phyloP scores from a whole-genome alignment of 352 stramenopile species.

The Phytophthora citrophthora region DNA sequence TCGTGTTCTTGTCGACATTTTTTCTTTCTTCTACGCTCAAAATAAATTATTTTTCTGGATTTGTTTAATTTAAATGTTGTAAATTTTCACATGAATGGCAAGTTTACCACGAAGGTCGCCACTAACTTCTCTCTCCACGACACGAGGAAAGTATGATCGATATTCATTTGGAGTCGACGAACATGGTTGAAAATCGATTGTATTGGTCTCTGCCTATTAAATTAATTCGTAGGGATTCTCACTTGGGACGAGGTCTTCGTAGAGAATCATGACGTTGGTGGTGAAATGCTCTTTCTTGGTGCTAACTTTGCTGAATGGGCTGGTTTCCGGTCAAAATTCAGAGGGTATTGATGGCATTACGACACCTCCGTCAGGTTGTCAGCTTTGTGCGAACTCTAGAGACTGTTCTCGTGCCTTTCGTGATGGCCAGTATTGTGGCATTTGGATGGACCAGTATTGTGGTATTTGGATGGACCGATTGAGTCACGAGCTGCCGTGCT shows the following conservation, averaged over 20 bases:
- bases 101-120: too few species aligned
- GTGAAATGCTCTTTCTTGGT: constrained; percentile 1
- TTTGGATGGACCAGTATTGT: constrained; percentile 34
- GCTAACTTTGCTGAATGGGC: neutral
- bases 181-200: too few species aligned
- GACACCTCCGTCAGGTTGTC: constrained; percentile 24
- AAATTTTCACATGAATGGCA: too few species aligned
- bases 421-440: constrained; percentile 21
- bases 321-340: neutral
- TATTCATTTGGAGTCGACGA: too few species aligned
- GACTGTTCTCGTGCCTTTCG: constrained; percentile 35
- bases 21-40: neutral
- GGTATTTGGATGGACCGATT: constrained; percentile 25
- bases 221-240: too few species aligned
- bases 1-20: constrained; percentile 14
- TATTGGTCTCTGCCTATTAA: too few species aligned
- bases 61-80: too few species aligned
- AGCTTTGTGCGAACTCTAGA: constrained; percentile 22
- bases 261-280: neutral
- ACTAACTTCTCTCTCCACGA: too few species aligned
- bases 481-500: constrained; percentile 27
- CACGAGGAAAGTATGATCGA: too few species aligned
- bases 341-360: constrained; percentile 11
- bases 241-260: constrained; percentile 3
- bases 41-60: too few species aligned